Conservation (phyloP, 1,284 basidiomycete species). For the Microbotryomycetes sp. region DNA sequence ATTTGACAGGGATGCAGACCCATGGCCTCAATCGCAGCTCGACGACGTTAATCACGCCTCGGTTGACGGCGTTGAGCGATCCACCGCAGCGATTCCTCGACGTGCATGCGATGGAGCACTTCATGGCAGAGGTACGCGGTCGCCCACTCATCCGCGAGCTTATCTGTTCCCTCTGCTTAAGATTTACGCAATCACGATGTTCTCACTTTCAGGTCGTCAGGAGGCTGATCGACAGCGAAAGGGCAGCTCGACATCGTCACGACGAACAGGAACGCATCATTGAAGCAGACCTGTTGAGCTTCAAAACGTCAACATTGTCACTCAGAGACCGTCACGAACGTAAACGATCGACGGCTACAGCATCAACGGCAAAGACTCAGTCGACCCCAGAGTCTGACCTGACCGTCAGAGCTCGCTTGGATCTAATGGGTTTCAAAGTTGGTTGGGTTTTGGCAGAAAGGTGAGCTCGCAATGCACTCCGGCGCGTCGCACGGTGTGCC, state of each 20-base stretch:
- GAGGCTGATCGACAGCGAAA: slow-evolving; percentile 43
- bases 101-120: slow-evolving; percentile 26
- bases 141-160: no score
- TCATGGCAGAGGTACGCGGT: slow-evolving; percentile 26
- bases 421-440: slow-evolving; percentile 31
- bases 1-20: background rate
- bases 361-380: background rate
- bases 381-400: slow-evolving; percentile 12
- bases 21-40: slow-evolving; percentile 20
- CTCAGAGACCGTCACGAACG: background rate
- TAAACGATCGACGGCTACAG: background rate
- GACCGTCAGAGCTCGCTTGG: slow-evolving; percentile 23
- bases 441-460: slow-evolving; percentile 33
- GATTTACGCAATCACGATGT: background rate
- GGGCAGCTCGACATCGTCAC: slow-evolving; percentile 38
- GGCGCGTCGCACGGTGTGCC: no score
- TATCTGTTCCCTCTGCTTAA: no score
- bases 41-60: slow-evolving; percentile 28
- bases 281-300: slow-evolving; percentile 12
- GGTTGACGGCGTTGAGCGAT: slow-evolving; percentile 23
- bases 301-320: background rate
- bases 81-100: slow-evolving; percentile 24
- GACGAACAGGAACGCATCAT: slow-evolving; percentile 13
- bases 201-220: slow-evolving; percentile 52
- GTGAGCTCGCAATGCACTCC: slow-evolving; percentile 20